phyloP scores from a whole-genome alignment of 805 yeast genomes.

The Blastobotrys americana region DNA sequence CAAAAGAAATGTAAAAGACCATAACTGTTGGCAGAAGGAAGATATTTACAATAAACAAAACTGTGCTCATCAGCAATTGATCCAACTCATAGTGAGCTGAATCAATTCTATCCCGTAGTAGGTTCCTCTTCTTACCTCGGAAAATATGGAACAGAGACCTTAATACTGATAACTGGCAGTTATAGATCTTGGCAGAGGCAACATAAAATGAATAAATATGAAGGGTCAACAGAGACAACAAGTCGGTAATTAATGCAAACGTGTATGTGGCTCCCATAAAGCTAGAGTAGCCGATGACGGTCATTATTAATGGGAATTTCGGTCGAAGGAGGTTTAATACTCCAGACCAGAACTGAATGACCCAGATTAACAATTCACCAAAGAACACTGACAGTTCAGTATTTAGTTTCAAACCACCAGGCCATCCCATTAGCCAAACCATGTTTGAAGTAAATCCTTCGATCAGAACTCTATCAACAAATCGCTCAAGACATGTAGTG shows the following conservation, averaged over 20 bases:
- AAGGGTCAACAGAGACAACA: conserved; percentile 51
- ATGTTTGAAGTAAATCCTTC: conserved; percentile 44
- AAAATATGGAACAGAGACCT: conserved; percentile 75
- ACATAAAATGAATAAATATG: conserved; percentile 73
- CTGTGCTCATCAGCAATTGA: conserved; percentile 80
- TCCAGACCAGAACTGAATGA: conserved; percentile 56
- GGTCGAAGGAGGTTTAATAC: conserved; percentile 25
- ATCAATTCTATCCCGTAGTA: conserved; percentile 78
- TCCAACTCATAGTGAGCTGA: conserved; percentile 77
- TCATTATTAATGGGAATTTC: conserved; percentile 28
- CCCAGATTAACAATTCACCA: conserved; percentile 84
- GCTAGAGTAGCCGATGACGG: conserved; percentile 36
- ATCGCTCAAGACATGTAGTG: conserved; percentile 21
- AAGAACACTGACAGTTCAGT: conserved; percentile 76
- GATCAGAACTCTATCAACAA: conserved; percentile 39
- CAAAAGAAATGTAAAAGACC: conserved; percentile 76
- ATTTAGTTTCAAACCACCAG: conserved; percentile 90
- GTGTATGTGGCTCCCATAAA: conserved; percentile 63
- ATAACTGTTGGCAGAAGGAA: conserved; percentile 80
- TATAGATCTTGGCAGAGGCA: conserved; percentile 71
- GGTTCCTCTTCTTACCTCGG: conserved; percentile 82
- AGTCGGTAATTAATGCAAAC: conserved; percentile 59
- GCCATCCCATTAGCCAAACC: conserved; percentile 75
- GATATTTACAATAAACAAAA: conserved; percentile 70
- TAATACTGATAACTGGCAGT: conserved; percentile 62